A percentile compares a stretch with the other conserved stretches of the same genome.
phyloP scores from a whole-genome alignment of 2,329 filamentous ascomycete genomes.

The Trichoderma guizhouense region DNA sequence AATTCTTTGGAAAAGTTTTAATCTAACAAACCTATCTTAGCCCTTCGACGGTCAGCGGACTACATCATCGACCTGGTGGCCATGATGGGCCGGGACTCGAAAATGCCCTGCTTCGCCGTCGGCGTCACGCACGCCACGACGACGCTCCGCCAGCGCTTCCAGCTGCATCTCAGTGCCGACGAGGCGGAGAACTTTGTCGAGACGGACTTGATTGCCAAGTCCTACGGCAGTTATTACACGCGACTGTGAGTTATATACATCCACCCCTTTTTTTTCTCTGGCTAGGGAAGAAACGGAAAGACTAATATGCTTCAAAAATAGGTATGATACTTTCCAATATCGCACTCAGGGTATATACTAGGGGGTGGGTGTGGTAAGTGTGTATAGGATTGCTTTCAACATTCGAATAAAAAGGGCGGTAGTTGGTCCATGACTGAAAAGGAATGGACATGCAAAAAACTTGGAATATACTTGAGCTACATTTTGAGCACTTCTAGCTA shows the following conservation, averaged over 20 bases:
- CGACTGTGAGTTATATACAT: constrained; percentile 59
- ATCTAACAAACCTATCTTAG: constrained; percentile 38
- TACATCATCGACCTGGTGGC: constrained; percentile 77
- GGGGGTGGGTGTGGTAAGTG: not conserved
- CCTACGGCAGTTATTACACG: constrained; percentile 82
- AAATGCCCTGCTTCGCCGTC: constrained; percentile 79
- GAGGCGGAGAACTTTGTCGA: constrained; percentile 81
- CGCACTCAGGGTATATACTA: constrained; percentile 85
- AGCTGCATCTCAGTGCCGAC: constrained; percentile 76
- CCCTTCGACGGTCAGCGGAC: constrained; percentile 73
- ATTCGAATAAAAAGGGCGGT: not conserved
- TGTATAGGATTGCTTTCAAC: not conserved
- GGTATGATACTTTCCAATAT: constrained; percentile 84
- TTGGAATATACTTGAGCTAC: not conserved
- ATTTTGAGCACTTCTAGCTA: not conserved
- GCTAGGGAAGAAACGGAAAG: not conserved
- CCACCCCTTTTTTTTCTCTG: not conserved
- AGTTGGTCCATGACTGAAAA: not conserved
- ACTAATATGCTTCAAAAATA: constrained; percentile 31
- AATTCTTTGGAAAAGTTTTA: too few species aligned
- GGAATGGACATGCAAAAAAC: not conserved
- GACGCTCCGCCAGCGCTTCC: constrained; percentile 70
- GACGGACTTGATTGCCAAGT: constrained; percentile 74
- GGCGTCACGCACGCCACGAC: constrained; percentile 69
- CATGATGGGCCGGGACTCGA: constrained; percentile 79